Evolutionary conservation across 2,329 filamentous ascomycete genomes (phyloP).

Genomic region (Dactylella cylindrospora): DNA sequence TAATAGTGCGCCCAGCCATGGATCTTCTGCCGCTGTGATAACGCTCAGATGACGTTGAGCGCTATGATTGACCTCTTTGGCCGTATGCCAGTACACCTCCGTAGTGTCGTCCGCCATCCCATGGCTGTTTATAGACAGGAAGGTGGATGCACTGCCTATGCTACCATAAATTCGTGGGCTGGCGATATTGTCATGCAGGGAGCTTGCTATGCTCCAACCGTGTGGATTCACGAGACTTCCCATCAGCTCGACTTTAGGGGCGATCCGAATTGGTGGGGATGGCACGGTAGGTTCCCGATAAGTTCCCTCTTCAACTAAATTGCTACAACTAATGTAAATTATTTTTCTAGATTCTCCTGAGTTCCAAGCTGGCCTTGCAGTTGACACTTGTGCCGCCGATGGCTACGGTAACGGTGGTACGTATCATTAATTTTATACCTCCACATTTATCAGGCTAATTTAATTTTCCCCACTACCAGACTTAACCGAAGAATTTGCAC

Average conservation of each 20-base stretch:
- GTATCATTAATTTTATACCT: too few relatives aligned
- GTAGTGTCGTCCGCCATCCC: conserved; percentile 48
- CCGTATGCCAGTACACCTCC: conserved; percentile 50
- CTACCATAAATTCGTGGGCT: conserved; percentile 15
- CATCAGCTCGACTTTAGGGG: conserved; percentile 29
- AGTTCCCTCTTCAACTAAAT: background rate
- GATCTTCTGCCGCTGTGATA: conserved; percentile 50
- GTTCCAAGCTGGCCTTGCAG: conserved; percentile 4
- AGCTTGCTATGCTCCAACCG: conserved; percentile 19
- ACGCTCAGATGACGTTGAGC: conserved; percentile 45
- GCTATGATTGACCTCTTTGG: conserved; percentile 50
- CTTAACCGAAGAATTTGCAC: conserved; percentile 19
- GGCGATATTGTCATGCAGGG: conserved; percentile 24
- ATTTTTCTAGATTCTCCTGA: conserved; percentile 2
- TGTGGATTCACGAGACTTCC: conserved; percentile 34
- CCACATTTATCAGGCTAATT: too few relatives aligned
- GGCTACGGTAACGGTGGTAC: conserved; percentile 24
- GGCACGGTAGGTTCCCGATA: too few relatives aligned
- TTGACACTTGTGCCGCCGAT: conserved; percentile 18
- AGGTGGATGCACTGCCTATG: conserved; percentile 11
- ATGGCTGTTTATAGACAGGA: conserved; percentile 46
- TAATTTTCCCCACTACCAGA: too few relatives aligned
- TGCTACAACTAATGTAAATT: background rate
- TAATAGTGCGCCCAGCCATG: conserved; percentile 47
- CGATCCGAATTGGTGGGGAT: conserved; percentile 16